Conservation (phyloP, 257 asterid genomes). For the Solanum microdontum region DNA sequence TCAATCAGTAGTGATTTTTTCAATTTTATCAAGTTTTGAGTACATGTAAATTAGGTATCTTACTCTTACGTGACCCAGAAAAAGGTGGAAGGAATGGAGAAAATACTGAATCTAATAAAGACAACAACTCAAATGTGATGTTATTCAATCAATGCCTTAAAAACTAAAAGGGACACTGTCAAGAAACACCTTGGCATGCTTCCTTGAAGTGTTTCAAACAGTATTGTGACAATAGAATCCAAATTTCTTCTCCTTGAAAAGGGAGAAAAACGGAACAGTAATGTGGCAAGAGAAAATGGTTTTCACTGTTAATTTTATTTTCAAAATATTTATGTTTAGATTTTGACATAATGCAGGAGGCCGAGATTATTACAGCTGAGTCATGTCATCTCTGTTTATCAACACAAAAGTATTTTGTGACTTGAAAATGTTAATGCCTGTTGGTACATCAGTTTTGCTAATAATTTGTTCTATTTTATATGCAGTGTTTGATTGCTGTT, state of each 20-base stretch:
- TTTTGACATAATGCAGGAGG: background rate
- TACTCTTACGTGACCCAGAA: background rate
- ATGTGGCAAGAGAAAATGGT: background rate
- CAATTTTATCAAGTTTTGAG: background rate
- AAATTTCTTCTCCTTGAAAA: background rate
- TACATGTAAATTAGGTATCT: background rate
- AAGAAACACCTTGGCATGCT: background rate
- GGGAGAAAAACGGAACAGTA: background rate
- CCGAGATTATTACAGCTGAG: background rate
- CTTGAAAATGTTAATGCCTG: background rate
- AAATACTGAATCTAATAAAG: background rate
- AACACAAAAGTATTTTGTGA: background rate
- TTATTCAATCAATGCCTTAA: background rate
- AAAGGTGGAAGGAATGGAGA: background rate
- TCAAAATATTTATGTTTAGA: background rate
- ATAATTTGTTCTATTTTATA: conserved; percentile 1
- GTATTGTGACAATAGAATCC: background rate
- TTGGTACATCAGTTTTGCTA: background rate
- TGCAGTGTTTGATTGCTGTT: conserved; percentile 87
- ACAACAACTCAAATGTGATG: background rate
- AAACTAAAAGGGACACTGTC: background rate
- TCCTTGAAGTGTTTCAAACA: background rate
- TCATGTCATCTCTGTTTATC: background rate
- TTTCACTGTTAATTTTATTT: background rate
- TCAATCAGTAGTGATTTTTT: background rate